Conservation (phyloP, 257 asterid genomes). For the Capsicum rhomboideum region DNA sequence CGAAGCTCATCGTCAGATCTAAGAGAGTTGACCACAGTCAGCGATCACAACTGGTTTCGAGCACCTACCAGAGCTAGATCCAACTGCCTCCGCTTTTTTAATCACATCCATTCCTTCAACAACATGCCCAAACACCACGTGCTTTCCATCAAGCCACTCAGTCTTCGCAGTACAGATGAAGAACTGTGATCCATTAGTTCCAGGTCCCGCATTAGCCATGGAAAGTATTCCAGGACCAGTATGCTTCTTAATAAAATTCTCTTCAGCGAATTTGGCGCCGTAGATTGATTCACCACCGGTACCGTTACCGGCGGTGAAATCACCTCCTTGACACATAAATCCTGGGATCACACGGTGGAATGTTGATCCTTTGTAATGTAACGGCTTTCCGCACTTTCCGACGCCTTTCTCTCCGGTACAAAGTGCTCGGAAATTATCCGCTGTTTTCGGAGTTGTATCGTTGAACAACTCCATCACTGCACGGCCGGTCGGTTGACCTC, state of each 20-base stretch:
- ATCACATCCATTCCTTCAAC: conserved; percentile 53
- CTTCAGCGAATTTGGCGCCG: conserved; percentile 53
- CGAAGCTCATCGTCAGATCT: conserved; percentile 2
- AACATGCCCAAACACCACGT: conserved; percentile 63
- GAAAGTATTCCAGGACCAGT: conserved; percentile 60
- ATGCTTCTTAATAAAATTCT: conserved; percentile 57
- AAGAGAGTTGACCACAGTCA: conserved; percentile 52
- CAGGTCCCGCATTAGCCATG: conserved; percentile 67
- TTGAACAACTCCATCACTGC: conserved; percentile 47
- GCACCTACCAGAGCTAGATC: conserved; percentile 30
- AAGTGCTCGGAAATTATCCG: conserved; percentile 67
- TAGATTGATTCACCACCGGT: conserved; percentile 78
- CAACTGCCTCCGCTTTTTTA: conserved; percentile 41
- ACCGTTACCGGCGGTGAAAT: conserved; percentile 64
- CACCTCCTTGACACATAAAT: conserved; percentile 70
- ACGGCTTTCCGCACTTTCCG: conserved; percentile 44
- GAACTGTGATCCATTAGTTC: conserved; percentile 66
- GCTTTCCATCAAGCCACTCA: conserved; percentile 66
- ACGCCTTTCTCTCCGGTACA: conserved; percentile 72
- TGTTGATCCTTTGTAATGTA: conserved; percentile 52
- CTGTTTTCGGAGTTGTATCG: conserved; percentile 52
- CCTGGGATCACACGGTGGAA: conserved; percentile 60
- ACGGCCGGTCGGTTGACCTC: conserved; percentile 30
- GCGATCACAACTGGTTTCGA: conserved; percentile 37
- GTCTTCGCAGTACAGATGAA: conserved; percentile 52